These are phyloP conservation scores for Starmera amethionina DNA, from an alignment of 805 yeast genomes.

Conservation along the genomic window DNA sequence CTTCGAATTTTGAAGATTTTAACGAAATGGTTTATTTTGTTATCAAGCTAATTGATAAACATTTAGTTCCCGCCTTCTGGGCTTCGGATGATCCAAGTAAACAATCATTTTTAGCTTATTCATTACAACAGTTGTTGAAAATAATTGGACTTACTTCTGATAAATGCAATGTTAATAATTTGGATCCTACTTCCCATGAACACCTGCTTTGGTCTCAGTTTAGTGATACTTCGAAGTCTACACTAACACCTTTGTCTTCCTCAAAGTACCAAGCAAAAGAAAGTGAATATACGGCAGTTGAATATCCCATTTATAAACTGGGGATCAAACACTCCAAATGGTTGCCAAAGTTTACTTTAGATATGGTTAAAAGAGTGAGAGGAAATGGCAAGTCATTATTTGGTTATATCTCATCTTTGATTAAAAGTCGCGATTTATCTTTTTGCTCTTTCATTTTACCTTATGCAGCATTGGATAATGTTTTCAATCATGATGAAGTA, in stretches of 20 bases:
- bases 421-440: slow-evolving; percentile 60
- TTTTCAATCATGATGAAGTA: slow-evolving; percentile 35
- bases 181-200: slow-evolving; percentile 18
- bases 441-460: slow-evolving; percentile 69
- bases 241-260: slow-evolving; percentile 62
- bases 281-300: slow-evolving; percentile 31
- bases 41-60: slow-evolving; percentile 50
- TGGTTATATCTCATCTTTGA: slow-evolving; percentile 50
- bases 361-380: slow-evolving; percentile 39
- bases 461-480: slow-evolving; percentile 57
- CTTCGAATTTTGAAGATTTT: slow-evolving; percentile 52
- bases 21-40: slow-evolving; percentile 59
- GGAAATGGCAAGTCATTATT: slow-evolving; percentile 35
- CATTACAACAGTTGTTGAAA: slow-evolving; percentile 79
- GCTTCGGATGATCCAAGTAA: slow-evolving; percentile 81
- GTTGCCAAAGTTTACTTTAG: slow-evolving; percentile 62
- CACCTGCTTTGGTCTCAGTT: slow-evolving; percentile 49
- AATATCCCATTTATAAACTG: slow-evolving; percentile 56
- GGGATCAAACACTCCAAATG: slow-evolving; percentile 55
- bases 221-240: slow-evolving; percentile 56
- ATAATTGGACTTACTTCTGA: slow-evolving; percentile 40
- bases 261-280: slow-evolving; percentile 57
- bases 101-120: slow-evolving; percentile 76
- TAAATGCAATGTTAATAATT: slow-evolving; percentile 20
- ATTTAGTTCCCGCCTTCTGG: slow-evolving; percentile 78